Base-by-base conservation (phyloP, 2,329 filamentous ascomycete species). In the Parafenestella ontariensis region DNA sequence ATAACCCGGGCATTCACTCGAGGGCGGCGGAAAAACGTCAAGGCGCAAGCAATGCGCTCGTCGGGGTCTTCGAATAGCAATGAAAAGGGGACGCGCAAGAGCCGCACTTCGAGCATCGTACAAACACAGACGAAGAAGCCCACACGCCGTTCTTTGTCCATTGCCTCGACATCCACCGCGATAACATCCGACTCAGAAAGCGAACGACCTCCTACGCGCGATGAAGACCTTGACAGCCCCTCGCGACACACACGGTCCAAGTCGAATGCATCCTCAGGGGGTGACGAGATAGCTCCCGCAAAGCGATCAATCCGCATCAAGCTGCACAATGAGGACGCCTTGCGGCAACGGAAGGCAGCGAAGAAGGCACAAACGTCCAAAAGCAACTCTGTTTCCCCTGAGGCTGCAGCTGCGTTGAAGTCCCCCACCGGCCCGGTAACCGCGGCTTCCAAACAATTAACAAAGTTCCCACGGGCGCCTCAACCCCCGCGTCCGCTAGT, bases 281-380 rank as follows among this genome's bases (percentile, higher is more conserved):
- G 80, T 26, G 89, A 92, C 59, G 89, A 92, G 61, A 84, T 84
- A 58, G 82, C 84, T 15, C 88, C 89, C 3, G 80, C 85, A 6
- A 86, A 90, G 68, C 85, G 92, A 52, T 96, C 92, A 1, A 96
- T 96, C 61, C 87, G 92, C 34, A 96, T 98, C 68, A 96, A 95
- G 77, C 82, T 96, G 13, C 88, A 94, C 74, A 91, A 88, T 59
- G 91, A 96, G 65, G 91, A 92, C 53, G 84, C 86, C 36, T 78
- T 89, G 52, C 83, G 88, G 59, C 87, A 91, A 73, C 86, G 90
- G 53, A 93, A 92, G 73, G 85, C 88, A 17, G 85, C 88, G n/a
- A 69, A 84, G 83, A 66, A 89, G 86, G 74, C 80, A 81, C 20
- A 69, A 81, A 63, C 59, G 29, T 57, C 61, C 34, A 70, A 67